Percentiles rank a stretch among this genome's conserved stretches.
Evolutionary conservation across 1,139 yeast genomes (phyloP).

Genomic region (Kodamaea anthophila): DNA sequence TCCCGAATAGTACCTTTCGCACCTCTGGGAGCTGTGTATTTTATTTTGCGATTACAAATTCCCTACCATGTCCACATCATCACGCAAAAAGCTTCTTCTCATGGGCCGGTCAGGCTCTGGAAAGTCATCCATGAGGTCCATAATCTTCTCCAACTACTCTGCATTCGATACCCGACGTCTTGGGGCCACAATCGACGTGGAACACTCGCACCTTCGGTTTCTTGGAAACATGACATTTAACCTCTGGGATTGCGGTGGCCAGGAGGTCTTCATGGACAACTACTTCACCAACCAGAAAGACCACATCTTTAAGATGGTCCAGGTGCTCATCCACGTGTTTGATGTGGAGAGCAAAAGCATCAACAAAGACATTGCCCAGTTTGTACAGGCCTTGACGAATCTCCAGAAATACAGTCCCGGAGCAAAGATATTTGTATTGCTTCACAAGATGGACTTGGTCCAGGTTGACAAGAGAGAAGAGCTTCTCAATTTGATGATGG

Average conservation of each 20-base stretch:
- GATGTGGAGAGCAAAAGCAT: slow-evolving; percentile 93
- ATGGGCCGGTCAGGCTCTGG: slow-evolving; percentile 98
- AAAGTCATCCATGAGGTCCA: slow-evolving; percentile 94
- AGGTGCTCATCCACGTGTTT: slow-evolving; percentile 93
- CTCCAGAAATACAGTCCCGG: slow-evolving; percentile 82
- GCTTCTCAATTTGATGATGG: slow-evolving; percentile 78
- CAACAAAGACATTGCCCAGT: slow-evolving; percentile 88
- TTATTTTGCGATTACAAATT: no score
- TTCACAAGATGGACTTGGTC: slow-evolving; percentile 95
- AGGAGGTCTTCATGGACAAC: slow-evolving; percentile 94
- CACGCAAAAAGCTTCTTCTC: slow-evolving; percentile 39
- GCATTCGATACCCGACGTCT: slow-evolving; percentile 93
- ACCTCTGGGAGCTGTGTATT: no score
- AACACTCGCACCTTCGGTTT: slow-evolving; percentile 88
- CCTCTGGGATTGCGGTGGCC: slow-evolving; percentile 98
- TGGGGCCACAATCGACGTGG: slow-evolving; percentile 97
- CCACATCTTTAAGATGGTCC: slow-evolving; percentile 92
- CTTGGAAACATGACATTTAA: slow-evolving; percentile 93
- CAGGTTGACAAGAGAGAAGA: slow-evolving; percentile 83
- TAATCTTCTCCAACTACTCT: slow-evolving; percentile 89
- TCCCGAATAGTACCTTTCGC: no score
- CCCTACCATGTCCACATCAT: slow-evolving; percentile 24
- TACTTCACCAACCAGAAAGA: slow-evolving; percentile 83
- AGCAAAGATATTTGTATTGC: slow-evolving; percentile 83
- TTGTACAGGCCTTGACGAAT: slow-evolving; percentile 76